A percentile compares a stretch with the other conserved stretches of the same genome.
These are phyloP conservation scores for Candida oleophila DNA, from an alignment of 805 yeast species.

Conservation along the genomic window DNA sequence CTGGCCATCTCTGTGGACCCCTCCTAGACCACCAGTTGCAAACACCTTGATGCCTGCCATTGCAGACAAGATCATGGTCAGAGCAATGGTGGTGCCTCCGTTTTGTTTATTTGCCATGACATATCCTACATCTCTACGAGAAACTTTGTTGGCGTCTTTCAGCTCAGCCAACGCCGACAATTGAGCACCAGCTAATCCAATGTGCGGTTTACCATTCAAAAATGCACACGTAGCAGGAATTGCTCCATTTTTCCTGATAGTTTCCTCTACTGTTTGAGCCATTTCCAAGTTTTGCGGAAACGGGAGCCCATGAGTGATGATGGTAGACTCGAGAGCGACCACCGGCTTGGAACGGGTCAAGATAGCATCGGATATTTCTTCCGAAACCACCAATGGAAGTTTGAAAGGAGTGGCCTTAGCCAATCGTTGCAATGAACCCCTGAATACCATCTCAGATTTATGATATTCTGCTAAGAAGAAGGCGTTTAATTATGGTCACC, in stretches of 20 bases:
- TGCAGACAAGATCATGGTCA: slow-evolving; percentile 80
- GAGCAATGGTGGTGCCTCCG: slow-evolving; percentile 91
- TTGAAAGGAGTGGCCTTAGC: not conserved
- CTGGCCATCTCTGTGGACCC: slow-evolving; percentile 81
- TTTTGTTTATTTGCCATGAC: slow-evolving; percentile 60
- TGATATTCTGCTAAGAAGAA: not conserved
- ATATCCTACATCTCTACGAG: slow-evolving; percentile 76
- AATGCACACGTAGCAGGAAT: slow-evolving; percentile 87
- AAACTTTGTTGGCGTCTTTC: slow-evolving; percentile 50
- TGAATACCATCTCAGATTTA: not conserved
- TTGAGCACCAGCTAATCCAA: slow-evolving; percentile 57
- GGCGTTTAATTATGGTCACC: not conserved
- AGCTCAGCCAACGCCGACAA: slow-evolving; percentile 49
- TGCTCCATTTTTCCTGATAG: slow-evolving; percentile 61
- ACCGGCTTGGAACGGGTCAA: slow-evolving; percentile 53
- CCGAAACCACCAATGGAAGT: slow-evolving; percentile 25
- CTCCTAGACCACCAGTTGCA: slow-evolving; percentile 94
- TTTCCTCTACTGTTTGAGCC: slow-evolving; percentile 67
- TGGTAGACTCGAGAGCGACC: slow-evolving; percentile 83
- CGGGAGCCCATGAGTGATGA: slow-evolving; percentile 87
- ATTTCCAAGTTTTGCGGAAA: slow-evolving; percentile 71
- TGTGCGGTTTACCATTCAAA: slow-evolving; percentile 65
- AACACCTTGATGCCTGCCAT: slow-evolving; percentile 78
- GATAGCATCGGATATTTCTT: slow-evolving; percentile 67
- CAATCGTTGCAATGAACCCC: not conserved